Evolutionary conservation across 805 yeast species (phyloP).

Genomic region (Kregervanrija fluxuum): DNA sequence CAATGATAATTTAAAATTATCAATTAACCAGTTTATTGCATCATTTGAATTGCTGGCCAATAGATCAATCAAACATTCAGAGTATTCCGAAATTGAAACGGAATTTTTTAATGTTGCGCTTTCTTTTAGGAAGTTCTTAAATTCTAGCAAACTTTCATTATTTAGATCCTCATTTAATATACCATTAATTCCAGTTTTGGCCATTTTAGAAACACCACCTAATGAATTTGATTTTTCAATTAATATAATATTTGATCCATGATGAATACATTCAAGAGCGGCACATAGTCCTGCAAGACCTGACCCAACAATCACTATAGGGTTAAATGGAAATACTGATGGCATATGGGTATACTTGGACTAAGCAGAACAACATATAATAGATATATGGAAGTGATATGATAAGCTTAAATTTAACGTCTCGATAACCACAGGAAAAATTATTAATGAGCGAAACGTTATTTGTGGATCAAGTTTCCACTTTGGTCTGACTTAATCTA

Average conservation of each 20-base stretch:
- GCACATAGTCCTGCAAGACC: constrained; percentile 61
- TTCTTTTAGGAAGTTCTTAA: constrained; percentile 54
- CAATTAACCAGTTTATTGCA: constrained; percentile 60
- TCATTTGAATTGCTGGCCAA: constrained; percentile 52
- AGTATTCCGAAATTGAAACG: constrained; percentile 46
- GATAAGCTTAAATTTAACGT: no score
- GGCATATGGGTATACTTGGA: no score
- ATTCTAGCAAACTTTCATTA: constrained; percentile 57
- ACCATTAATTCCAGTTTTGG: constrained; percentile 64
- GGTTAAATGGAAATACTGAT: constrained; percentile 22
- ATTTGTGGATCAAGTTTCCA: no score
- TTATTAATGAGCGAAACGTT: no score
- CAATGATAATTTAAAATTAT: no score
- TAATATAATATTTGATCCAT: constrained; percentile 47
- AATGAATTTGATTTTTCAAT: constrained; percentile 50
- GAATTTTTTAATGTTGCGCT: constrained; percentile 39
- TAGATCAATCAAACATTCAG: constrained; percentile 30
- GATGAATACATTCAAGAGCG: constrained; percentile 38
- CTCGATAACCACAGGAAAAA: no score
- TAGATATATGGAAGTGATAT: no score
- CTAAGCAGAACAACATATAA: no score
- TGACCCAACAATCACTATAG: constrained; percentile 54
- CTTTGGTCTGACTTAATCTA: no score
- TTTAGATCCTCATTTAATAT: constrained; percentile 34
- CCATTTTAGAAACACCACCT: constrained; percentile 57